Conservation (phyloP, 495 filamentous ascomycete species). For the Pseudoneurospora amorphoporcata region DNA sequence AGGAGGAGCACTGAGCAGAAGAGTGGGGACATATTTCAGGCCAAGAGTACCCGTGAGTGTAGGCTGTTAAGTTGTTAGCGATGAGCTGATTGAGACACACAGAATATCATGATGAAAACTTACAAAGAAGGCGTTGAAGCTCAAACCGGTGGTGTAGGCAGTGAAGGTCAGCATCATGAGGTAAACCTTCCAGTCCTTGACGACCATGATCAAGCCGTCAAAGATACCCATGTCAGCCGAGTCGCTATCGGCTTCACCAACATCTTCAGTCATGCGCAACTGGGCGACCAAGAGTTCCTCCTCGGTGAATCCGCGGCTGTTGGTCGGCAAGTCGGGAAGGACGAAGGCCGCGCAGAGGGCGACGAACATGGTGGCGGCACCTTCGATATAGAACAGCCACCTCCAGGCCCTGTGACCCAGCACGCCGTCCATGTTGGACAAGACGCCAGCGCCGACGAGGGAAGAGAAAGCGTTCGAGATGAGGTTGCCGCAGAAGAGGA, state of each 20-base stretch:
- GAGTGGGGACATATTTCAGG: constrained; percentile 54
- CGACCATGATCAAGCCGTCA: constrained; percentile 58
- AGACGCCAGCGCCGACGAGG: constrained; percentile 47
- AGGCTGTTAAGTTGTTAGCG: constrained; percentile 59
- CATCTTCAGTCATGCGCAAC: constrained; percentile 63
- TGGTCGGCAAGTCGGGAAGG: constrained; percentile 64
- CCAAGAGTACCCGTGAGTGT: constrained; percentile 67
- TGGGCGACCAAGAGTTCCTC: constrained; percentile 57
- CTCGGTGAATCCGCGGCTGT: constrained; percentile 56
- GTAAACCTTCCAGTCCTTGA: constrained; percentile 61
- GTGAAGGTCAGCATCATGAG: constrained; percentile 33
- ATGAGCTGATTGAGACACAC: constrained; percentile 24
- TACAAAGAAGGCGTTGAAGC: constrained; percentile 41
- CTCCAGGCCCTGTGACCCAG: constrained; percentile 39
- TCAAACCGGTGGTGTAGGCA: constrained; percentile 26
- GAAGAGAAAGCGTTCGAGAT: constrained; percentile 53
- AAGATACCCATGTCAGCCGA: constrained; percentile 47
- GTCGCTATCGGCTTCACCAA: constrained; percentile 60
- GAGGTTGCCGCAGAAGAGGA: constrained; percentile 51
- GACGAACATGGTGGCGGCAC: constrained; percentile 38
- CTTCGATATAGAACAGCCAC: constrained; percentile 60
- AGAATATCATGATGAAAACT: constrained; percentile 42
- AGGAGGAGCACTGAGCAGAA: constrained; percentile 66
- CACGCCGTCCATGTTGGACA: constrained; percentile 39
- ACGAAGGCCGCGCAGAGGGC: constrained; percentile 44